phyloP scores from a whole-genome alignment of 2,329 filamentous ascomycete genomes.

The Pezicula neosporulosa region DNA sequence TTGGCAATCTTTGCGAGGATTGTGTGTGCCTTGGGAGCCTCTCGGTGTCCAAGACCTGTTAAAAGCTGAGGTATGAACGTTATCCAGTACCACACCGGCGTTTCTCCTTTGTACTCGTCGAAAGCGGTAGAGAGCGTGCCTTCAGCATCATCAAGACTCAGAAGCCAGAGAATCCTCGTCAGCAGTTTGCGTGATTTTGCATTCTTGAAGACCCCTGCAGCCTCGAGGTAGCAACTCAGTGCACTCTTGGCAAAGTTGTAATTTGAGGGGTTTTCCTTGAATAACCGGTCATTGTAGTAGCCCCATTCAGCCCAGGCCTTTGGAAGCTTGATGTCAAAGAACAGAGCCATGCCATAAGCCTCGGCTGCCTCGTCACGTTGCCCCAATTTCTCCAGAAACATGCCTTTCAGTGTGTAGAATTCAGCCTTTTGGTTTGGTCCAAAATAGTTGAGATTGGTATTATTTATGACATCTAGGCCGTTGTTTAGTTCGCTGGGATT shows the following conservation, averaged over 20 bases:
- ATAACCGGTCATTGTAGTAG: slow-evolving; percentile 93
- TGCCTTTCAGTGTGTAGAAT: slow-evolving; percentile 98
- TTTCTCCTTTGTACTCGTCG: slow-evolving; percentile 95
- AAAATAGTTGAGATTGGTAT: slow-evolving; percentile 98
- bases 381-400: slow-evolving; percentile 94
- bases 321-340: slow-evolving; percentile 90
- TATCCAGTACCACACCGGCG: slow-evolving; percentile 99
- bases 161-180: slow-evolving; percentile 88
- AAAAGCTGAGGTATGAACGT: slow-evolving; percentile 97
- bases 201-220: slow-evolving; percentile 94
- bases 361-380: slow-evolving; percentile 90
- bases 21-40: slow-evolving; percentile 80
- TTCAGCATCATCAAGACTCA: slow-evolving; percentile 88
- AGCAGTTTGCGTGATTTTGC: slow-evolving; percentile 93
- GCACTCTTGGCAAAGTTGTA: slow-evolving; percentile 85
- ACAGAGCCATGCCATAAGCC: slow-evolving; percentile 91
- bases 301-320: slow-evolving; percentile 99
- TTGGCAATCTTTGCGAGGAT: slow-evolving; percentile 94
- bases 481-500: slow-evolving; percentile 89
- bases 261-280: slow-evolving; percentile 84
- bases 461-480: slow-evolving; percentile 97
- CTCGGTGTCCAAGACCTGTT: slow-evolving; percentile 85
- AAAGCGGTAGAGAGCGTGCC: slow-evolving; percentile 82
- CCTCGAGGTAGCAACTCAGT: slow-evolving; percentile 93
- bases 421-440: slow-evolving; percentile 94